Percentiles rank a stretch among this genome's conserved stretches.
These are phyloP conservation scores for Candida dajiaensis DNA, from an alignment of 805 yeast genomes.

Conservation along the genomic window DNA sequence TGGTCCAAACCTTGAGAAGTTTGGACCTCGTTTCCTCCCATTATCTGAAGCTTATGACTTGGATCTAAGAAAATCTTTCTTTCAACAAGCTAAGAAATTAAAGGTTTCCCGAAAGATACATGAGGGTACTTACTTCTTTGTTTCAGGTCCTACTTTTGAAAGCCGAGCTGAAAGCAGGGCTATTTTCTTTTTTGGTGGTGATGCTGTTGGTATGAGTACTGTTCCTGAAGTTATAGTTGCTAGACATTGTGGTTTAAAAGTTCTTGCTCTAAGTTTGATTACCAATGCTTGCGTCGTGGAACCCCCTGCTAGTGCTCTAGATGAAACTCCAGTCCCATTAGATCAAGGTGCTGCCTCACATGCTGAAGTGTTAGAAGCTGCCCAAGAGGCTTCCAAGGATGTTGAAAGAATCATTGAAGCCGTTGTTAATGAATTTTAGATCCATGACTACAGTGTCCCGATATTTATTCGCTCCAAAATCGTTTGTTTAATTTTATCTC, in stretches of 20 bases:
- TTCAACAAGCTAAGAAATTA: slow-evolving; percentile 45
- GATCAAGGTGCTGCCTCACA: slow-evolving; percentile 83
- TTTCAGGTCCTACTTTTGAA: slow-evolving; percentile 93
- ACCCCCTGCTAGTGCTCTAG: slow-evolving; percentile 62
- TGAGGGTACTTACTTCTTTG: slow-evolving; percentile 84
- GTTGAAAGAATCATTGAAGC: slow-evolving; percentile 66
- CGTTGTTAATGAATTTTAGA: slow-evolving; percentile 39
- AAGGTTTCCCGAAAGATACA: slow-evolving; percentile 52
- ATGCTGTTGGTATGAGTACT: slow-evolving; percentile 96
- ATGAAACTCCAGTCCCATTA: slow-evolving; percentile 43
- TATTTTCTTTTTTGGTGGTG: slow-evolving; percentile 71
- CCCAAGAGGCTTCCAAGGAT: slow-evolving; percentile 74
- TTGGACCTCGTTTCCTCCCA: slow-evolving; percentile 86
- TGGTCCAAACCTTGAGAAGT: slow-evolving; percentile 75
- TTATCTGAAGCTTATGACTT: slow-evolving; percentile 86
- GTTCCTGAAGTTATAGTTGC: slow-evolving; percentile 95
- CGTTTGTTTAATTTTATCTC: not conserved
- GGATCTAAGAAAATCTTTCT: slow-evolving; percentile 57
- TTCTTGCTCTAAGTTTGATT: slow-evolving; percentile 78
- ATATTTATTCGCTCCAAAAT: not conserved
- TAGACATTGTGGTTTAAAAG: slow-evolving; percentile 78
- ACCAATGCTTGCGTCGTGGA: slow-evolving; percentile 78
- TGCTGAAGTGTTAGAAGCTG: slow-evolving; percentile 84
- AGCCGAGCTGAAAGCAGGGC: slow-evolving; percentile 86
- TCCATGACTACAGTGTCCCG: too few relatives aligned